Percentiles rank a stretch among this genome's conserved stretches.
These are phyloP conservation scores for Phytophthora pinifolia DNA, from an alignment of 352 stramenopile species.

Conservation along the genomic window DNA sequence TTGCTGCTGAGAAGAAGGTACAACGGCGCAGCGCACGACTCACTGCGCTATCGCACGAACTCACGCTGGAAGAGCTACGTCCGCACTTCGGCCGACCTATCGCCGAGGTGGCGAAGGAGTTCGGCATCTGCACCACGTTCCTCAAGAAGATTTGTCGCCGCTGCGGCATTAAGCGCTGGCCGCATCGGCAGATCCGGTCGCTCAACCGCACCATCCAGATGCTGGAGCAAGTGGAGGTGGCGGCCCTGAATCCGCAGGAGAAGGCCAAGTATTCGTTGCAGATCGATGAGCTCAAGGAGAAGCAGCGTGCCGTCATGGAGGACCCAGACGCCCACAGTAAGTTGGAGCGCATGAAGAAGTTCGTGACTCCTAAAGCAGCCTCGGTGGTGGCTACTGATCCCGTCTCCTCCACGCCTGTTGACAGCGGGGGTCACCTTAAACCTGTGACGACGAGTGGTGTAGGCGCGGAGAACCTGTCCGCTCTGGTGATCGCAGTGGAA, in stretches of 20 bases:
- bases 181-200: conserved; percentile 68
- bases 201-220: conserved; percentile 74
- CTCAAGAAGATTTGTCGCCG: conserved; percentile 77
- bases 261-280: conserved; percentile 52
- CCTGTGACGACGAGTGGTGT: neutral
- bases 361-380: conserved; percentile 8
- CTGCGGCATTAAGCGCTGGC: conserved; percentile 65
- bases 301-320: conserved; percentile 66
- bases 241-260: conserved; percentile 43
- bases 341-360: conserved; percentile 69
- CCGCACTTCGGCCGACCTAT: conserved; percentile 68
- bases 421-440: conserved; percentile 1
- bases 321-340: conserved; percentile 62
- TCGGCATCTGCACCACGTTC: conserved; percentile 78
- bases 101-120: conserved; percentile 62
- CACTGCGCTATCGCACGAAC: conserved; percentile 45
- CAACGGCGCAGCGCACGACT: conserved; percentile 48
- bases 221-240: conserved; percentile 60
- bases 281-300: conserved; percentile 62
- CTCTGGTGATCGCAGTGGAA: conserved; percentile 22
- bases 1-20: conserved; percentile 20
- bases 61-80: conserved; percentile 63
- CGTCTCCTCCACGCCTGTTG: conserved; percentile 3
- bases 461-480: conserved; percentile 14
- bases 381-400: neutral